Evolutionary conservation across 139 green algal genomes (phyloP).

Genomic region (Tetradesmus lagerheimii): DNA sequence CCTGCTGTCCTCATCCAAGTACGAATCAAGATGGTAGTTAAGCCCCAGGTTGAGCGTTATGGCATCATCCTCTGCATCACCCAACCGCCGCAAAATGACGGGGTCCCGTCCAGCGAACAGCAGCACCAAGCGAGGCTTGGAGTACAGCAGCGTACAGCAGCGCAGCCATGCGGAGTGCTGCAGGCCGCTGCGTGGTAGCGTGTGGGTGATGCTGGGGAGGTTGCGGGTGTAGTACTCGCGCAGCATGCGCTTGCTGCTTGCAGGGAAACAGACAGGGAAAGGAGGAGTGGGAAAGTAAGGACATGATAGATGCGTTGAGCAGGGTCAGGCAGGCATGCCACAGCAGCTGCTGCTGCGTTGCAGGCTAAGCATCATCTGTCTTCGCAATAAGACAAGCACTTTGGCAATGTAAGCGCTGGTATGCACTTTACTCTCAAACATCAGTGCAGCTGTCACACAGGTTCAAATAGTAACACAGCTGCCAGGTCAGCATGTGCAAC

Average conservation of each 20-base stretch:
- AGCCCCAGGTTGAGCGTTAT: conserved; percentile 1
- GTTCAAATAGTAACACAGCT: no score
- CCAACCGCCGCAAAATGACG: conserved; percentile 22
- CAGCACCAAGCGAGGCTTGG: conserved; percentile 21
- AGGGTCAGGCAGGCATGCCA: no score
- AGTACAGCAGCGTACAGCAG: conserved; percentile 24
- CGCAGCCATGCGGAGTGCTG: conserved; percentile 20
- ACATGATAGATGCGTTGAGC: no score
- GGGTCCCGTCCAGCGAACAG: conserved; percentile 4
- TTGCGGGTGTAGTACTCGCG: not conserved
- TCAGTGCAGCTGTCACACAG: no score
- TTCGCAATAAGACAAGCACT: no score
- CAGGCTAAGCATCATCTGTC: no score
- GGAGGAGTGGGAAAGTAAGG: no score
- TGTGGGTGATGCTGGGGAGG: not conserved
- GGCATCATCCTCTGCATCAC: not conserved
- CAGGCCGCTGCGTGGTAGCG: not conserved
- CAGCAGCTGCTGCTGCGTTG: not conserved
- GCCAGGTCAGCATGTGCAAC: no score
- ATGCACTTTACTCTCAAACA: not conserved
- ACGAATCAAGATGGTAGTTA: conserved; percentile 35
- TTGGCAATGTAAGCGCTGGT: no score
- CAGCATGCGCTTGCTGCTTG: conserved; percentile 12
- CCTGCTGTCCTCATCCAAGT: conserved; percentile 23
- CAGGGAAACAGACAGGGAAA: not conserved